Base-by-base conservation (phyloP, 1,139 yeast species). In the Groenewaldozyma sp. region DNA sequence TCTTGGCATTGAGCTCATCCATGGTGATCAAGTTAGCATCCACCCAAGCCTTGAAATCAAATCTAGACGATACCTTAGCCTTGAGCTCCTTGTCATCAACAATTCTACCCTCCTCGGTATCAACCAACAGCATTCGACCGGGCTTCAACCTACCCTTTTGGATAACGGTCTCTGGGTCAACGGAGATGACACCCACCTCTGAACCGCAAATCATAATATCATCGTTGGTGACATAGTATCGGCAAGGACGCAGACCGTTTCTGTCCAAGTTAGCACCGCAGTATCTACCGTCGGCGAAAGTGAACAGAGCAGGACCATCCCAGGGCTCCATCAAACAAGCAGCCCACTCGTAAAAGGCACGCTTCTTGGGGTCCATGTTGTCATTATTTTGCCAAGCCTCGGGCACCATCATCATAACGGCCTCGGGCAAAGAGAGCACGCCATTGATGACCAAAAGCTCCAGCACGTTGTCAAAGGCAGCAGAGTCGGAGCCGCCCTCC, bases 401-500 rank as follows among this genome's bases (percentile, higher is more conserved):
- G 31, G 98, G 98, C 49, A 91, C 88, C 73, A 91, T 72, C 67
- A 91, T 66, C 97, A 91, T 91, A 50, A 91, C 87, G 9, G 97
- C 97, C 65, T 91, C 98, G 13, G 97, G 98, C 51, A 91, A 72
- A 2, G 95, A 78, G 47, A 91, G 69, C 29, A 83, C 88, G 45
- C 97, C 97, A 62, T 88, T 88, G 49, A 86, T 82, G 42, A 87
- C 93, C 53, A 91, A 73, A 52, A 91, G 70, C 64, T 91, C 98
- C 56, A 91, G 73, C 18, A 91, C 97, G 57, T 91, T 91, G 65
- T 91, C 98, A 52, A 91, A 80, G 19, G 97, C 96, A 39, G 96
- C 98, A n/a, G 97, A 91, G 63, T 91, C 98, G 24, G 96, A 87
- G 40, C 97, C 98, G 53, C 97, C 97, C 65, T 91, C 97, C 65